Conservation (phyloP, 306 rosid species). For the barrel medic (Medicago truncatula) region DNA sequence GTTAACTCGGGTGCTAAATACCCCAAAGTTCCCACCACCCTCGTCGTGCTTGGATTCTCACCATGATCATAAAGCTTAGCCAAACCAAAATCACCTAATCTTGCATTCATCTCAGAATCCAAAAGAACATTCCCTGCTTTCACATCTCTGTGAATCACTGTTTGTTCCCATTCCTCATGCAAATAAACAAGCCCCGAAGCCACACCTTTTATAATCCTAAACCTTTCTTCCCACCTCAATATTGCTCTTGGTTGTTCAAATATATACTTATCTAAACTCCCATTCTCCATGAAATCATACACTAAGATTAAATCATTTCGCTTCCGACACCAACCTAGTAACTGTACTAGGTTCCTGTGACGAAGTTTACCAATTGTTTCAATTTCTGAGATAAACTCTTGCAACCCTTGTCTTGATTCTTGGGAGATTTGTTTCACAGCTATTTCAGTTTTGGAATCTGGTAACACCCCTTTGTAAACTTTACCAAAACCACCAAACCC, state of each 20-base stretch:
- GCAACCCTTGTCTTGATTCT: constrained; percentile 63
- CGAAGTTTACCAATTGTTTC: constrained; percentile 65
- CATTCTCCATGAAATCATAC: constrained; percentile 65
- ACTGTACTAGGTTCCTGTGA: constrained; percentile 64
- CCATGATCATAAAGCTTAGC: constrained; percentile 64
- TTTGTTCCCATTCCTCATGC: constrained; percentile 72
- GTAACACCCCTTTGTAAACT: constrained; percentile 62
- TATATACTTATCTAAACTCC: constrained; percentile 65
- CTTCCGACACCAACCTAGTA: constrained; percentile 69
- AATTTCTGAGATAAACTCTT: constrained; percentile 60
- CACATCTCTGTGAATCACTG: constrained; percentile 69
- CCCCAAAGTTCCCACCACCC: constrained; percentile 70
- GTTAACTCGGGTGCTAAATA: constrained; percentile 71
- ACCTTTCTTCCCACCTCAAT: constrained; percentile 64
- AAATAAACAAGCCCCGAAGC: constrained; percentile 61
- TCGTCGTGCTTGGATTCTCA: constrained; percentile 58
- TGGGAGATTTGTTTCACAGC: constrained; percentile 67
- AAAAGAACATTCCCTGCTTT: constrained; percentile 69
- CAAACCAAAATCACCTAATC: constrained; percentile 68
- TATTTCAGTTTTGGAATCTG: constrained; percentile 44
- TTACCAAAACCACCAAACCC: constrained; percentile 73
- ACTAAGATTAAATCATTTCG: constrained; percentile 54
- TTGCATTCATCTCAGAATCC: constrained; percentile 61
- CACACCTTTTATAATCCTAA: constrained; percentile 63
- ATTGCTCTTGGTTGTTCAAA: constrained; percentile 45